phyloP scores from a whole-genome alignment of 2,329 filamentous ascomycete genomes.

The Dryadomyces sulphureus region DNA sequence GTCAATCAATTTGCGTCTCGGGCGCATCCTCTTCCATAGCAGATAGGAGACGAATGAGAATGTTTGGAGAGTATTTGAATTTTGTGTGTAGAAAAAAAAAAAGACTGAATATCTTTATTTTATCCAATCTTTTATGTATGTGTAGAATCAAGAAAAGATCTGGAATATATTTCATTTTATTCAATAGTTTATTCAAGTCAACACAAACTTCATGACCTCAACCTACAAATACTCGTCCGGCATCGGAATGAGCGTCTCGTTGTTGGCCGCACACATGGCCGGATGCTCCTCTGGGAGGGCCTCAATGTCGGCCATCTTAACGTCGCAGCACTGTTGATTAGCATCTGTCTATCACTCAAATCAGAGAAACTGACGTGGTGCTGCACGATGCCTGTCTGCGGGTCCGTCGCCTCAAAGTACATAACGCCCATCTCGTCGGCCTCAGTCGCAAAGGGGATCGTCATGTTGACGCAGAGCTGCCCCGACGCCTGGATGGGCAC shows the following conservation, averaged over 20 bases:
- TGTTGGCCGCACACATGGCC: not conserved
- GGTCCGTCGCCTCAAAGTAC: conserved; percentile 2
- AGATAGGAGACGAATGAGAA: no score
- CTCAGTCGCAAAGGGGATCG: not conserved
- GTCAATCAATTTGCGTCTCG: no score
- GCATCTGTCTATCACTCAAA: not conserved
- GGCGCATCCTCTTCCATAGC: no score
- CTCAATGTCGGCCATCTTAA: not conserved
- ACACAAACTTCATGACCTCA: not conserved
- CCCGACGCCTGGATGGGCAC: conserved; percentile 1
- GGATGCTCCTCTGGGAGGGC: conserved; percentile 3
- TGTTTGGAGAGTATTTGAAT: no score
- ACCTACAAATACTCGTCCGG: conserved; percentile 1
- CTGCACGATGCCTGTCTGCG: not conserved
- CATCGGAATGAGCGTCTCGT: conserved; percentile 2
- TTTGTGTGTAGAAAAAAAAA: no score
- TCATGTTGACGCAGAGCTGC: conserved; percentile 1
- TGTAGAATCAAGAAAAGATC: no score
- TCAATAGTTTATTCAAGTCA: no score
- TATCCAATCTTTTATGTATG: no score
- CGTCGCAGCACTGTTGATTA: not conserved
- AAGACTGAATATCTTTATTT: no score
- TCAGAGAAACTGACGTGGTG: not conserved
- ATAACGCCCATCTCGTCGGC: conserved; percentile 1
- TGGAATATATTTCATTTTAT: no score